phyloP scores from a whole-genome alignment of 2,329 filamentous ascomycete genomes.

The Alternaria sp. region DNA sequence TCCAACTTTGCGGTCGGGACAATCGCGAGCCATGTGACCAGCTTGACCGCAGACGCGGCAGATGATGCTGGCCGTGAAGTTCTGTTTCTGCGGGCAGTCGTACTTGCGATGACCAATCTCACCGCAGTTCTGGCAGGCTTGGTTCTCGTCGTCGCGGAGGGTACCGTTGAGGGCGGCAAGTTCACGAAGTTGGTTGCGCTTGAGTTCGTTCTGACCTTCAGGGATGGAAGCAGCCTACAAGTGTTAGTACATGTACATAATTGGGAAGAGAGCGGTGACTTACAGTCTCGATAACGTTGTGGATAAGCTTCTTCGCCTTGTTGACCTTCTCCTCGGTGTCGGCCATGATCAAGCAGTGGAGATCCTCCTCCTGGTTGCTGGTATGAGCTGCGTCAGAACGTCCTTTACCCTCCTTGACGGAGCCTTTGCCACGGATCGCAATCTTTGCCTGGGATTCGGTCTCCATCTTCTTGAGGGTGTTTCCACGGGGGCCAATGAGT shows the following conservation, averaged over 20 bases:
- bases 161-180: conserved; percentile 98
- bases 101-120: conserved; percentile 99
- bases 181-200: conserved; percentile 97
- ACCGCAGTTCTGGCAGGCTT: conserved; percentile 98
- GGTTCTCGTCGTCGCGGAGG: conserved; percentile 97
- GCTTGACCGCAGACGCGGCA: conserved; percentile 98
- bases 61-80: conserved; percentile 99
- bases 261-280: conserved; percentile 50
- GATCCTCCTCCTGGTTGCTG: conserved; percentile 99
- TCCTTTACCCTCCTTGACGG: conserved; percentile 99
- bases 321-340: conserved; percentile 99
- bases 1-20: conserved; percentile 90
- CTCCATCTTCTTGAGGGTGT: conserved; percentile 99
- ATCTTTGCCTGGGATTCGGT: conserved; percentile 97
- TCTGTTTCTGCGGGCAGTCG: conserved; percentile 95
- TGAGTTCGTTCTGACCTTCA: conserved; percentile 98
- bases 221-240: conserved; percentile 92
- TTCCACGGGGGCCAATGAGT: conserved; percentile 99
- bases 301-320: conserved; percentile 97
- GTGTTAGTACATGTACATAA: conserved; percentile 36
- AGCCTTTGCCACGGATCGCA: conserved; percentile 98
- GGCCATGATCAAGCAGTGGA: conserved; percentile 99
- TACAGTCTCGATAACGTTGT: conserved; percentile 98
- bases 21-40: conserved; percentile 97
- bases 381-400: conserved; percentile 98